Conservation (phyloP, 345 rosid genomes). For the Cochlearia excelsa region DNA sequence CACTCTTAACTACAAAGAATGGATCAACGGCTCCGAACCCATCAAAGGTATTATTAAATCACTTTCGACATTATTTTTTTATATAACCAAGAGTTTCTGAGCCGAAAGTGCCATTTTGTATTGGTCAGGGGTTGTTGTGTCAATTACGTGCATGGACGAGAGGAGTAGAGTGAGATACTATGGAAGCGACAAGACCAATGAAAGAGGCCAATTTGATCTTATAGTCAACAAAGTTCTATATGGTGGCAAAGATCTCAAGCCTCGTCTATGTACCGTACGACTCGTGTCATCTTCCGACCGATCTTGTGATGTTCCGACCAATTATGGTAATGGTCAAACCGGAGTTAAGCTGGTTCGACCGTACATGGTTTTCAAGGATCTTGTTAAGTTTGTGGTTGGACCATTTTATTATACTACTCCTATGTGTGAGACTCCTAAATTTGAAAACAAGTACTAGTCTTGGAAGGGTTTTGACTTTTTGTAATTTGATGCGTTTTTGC, state of each 20-base stretch:
- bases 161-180: conserved; percentile 56
- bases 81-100: not conserved
- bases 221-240: conserved; percentile 35
- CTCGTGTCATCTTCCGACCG: conserved; percentile 63
- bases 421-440: conserved; percentile 62
- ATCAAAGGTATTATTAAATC: conserved; percentile 48
- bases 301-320: conserved; percentile 56
- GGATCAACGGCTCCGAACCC: conserved; percentile 57
- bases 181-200: conserved; percentile 62
- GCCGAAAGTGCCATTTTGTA: not conserved
- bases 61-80: not conserved
- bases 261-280: conserved; percentile 52
- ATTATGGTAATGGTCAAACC: conserved; percentile 54
- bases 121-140: conserved; percentile 53
- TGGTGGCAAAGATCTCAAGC: conserved; percentile 52
- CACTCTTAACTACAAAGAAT: conserved; percentile 52
- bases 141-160: conserved; percentile 67
- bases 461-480: conserved; percentile 12
- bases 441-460: conserved; percentile 29
- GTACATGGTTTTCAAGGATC: conserved; percentile 41
- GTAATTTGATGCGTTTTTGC: conserved; percentile 12
- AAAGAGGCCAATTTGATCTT: conserved; percentile 55
- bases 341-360: conserved; percentile 62
- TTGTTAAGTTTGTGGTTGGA: conserved; percentile 42
- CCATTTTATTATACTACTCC: conserved; percentile 64